These are phyloP conservation scores for Fusarium decemcellulare DNA, from an alignment of 2,329 filamentous ascomycete genomes.

Conservation along the genomic window DNA sequence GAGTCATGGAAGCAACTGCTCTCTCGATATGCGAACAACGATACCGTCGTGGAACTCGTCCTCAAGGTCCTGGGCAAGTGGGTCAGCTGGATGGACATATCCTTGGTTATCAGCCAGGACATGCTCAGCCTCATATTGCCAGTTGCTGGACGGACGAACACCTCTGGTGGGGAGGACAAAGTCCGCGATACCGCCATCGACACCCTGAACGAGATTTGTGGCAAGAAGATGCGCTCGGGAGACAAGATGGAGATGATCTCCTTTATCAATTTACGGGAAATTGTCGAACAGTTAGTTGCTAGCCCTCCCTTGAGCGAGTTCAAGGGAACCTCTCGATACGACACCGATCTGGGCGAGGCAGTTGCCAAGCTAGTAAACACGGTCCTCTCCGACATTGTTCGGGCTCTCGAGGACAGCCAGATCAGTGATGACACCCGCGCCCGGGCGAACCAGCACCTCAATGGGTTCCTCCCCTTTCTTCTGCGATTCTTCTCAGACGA, in stretches of 20 bases:
- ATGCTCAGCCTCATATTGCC: conserved; percentile 90
- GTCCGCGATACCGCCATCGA: conserved; percentile 94
- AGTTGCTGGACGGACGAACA: conserved; percentile 82
- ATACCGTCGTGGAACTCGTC: conserved; percentile 86
- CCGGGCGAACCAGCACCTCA: conserved; percentile 85
- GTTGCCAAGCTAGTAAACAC: conserved; percentile 97
- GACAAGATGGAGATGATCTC: conserved; percentile 96
- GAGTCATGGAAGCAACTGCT: conserved; percentile 94
- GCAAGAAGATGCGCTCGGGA: conserved; percentile 95
- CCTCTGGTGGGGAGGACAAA: conserved; percentile 76
- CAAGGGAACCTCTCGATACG: conserved; percentile 87
- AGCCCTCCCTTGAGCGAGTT: conserved; percentile 86
- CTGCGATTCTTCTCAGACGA: conserved; percentile 97
- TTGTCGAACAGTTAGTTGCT: conserved; percentile 87
- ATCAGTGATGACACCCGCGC: conserved; percentile 75
- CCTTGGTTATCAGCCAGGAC: conserved; percentile 88
- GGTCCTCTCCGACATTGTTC: conserved; percentile 87
- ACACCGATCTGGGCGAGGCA: conserved; percentile 94
- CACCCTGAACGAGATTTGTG: conserved; percentile 94
- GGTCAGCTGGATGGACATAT: conserved; percentile 99
- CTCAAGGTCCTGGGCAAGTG: conserved; percentile 94
- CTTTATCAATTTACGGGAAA: conserved; percentile 88
- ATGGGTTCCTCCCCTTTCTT: conserved; percentile 87
- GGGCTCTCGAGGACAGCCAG: conserved; percentile 79
- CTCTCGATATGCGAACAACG: conserved; percentile 79